phyloP scores from a whole-genome alignment of 2,329 filamentous ascomycete genomes.

The Aureobasidium mangrovei region DNA sequence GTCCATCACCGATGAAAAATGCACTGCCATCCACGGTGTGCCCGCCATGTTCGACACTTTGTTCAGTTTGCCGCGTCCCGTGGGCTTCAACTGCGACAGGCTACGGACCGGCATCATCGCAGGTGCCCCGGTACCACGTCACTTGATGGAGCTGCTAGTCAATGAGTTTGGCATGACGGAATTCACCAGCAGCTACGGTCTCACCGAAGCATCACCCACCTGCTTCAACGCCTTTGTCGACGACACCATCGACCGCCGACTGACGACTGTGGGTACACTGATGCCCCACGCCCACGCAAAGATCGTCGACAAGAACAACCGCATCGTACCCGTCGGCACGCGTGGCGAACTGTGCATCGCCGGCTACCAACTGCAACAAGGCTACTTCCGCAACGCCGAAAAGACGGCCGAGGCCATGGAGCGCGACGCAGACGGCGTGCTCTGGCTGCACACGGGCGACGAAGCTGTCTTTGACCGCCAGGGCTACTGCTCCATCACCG shows the following conservation, averaged over 20 bases:
- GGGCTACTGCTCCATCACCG: constrained; percentile 31
- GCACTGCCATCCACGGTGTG: constrained; percentile 69
- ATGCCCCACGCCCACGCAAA: constrained; percentile 68
- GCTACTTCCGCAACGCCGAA: constrained; percentile 58
- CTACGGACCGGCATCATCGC: constrained; percentile 72
- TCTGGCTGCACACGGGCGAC: constrained; percentile 59
- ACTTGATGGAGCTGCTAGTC: constrained; percentile 65
- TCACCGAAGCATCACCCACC: constrained; percentile 71
- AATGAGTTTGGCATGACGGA: constrained; percentile 65
- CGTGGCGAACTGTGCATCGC: constrained; percentile 69
- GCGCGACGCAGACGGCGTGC: constrained; percentile 50
- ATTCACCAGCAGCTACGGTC: constrained; percentile 46
- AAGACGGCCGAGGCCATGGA: constrained; percentile 67
- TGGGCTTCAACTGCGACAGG: constrained; percentile 35
- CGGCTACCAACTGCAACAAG: constrained; percentile 64
- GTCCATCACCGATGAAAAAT: constrained; percentile 45
- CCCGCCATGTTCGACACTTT: constrained; percentile 75
- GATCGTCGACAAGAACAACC: constrained; percentile 60
- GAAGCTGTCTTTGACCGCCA: constrained; percentile 42
- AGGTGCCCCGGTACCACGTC: constrained; percentile 65
- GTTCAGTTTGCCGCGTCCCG: constrained; percentile 40
- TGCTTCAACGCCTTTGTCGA: constrained; percentile 73
- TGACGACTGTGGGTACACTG: constrained; percentile 66
- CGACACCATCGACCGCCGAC: constrained; percentile 56
- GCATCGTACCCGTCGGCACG: constrained; percentile 57